A percentile compares a stretch with the other conserved stretches of the same genome.
Conservation (phyloP, 768 basidiomycete species). For the Trametes gibbosa region DNA sequence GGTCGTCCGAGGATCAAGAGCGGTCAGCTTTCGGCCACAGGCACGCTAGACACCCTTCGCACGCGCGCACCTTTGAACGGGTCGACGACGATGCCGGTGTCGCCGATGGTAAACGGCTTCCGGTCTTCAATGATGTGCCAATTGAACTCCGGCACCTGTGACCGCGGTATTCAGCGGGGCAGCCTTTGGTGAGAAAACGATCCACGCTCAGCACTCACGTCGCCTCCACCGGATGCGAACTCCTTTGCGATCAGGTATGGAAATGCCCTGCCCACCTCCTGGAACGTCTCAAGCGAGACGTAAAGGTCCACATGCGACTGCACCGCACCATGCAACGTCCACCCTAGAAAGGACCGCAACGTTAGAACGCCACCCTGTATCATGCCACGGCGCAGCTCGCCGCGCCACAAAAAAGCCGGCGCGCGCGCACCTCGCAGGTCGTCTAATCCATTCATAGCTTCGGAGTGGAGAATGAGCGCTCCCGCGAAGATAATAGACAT, state of each 20-base stretch:
- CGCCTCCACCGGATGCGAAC: constrained; percentile 77
- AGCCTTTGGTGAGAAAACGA: background rate
- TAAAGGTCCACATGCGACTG: constrained; percentile 77
- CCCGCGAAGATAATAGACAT: background rate
- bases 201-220: constrained; percentile 41
- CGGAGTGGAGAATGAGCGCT: background rate
- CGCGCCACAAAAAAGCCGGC: background rate
- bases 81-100: constrained; percentile 59
- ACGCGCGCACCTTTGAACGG: constrained; percentile 59
- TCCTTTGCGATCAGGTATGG: constrained; percentile 80
- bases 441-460: constrained; percentile 87
- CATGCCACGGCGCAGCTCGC: background rate
- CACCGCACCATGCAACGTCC: constrained; percentile 67
- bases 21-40: background rate
- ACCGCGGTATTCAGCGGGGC: background rate
- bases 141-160: constrained; percentile 74
- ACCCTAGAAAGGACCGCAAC: constrained; percentile 43
- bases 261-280: constrained; percentile 66
- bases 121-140: constrained; percentile 80
- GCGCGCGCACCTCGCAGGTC: constrained; percentile 67
- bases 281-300: constrained; percentile 60
- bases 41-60: background rate
- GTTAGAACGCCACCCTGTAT: background rate
- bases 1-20: background rate
- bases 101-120: constrained; percentile 62